Base-by-base conservation (phyloP, 148 eudicot genomes). In the Rhododendron williamsianum region DNA sequence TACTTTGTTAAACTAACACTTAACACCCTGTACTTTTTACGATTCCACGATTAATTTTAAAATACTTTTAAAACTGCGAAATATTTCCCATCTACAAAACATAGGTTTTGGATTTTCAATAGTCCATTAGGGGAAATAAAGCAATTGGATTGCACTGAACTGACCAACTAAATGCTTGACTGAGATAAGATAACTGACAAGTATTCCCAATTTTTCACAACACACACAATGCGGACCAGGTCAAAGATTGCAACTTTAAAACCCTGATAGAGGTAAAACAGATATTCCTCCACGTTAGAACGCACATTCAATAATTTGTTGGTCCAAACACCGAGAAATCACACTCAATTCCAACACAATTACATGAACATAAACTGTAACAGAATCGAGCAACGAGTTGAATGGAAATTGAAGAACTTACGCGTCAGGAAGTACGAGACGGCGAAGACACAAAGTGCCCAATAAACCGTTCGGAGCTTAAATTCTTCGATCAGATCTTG, bases 401-500 rank as follows among this genome's bases (percentile, higher is more conserved):
- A 5, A 56, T 10, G 43, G 21, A 86, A 76, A 33, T 81, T 41
- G 58, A 86, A 71, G 30, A 52, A 74, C 98, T 89, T 89, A 97
- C 98, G 94, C 33, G 99, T 92, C 36, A 95, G 88, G 87, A 97
- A 92, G 87, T 95, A 97, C 58, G 94, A 85, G 49, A 95, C 88
- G 48, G 90, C 87, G 88, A 94, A 97, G 83, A 97, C 92, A 84
- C 93, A 94, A 0, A 97, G 87, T 6, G 88, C 90, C 98, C 99
- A 96, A 92, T 94, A 97, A 12, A 97, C 85, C 16, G 94, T 89
- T 12, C 98, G 98, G 90, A 94, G 86, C 89, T 97, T 97, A 58
- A 93, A 96, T 92, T 97, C 98, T 86, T 97, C 94, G 81, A 97
- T 89, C 56, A 97, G 96, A 97, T 94, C 96, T 58, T 91, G 92